These are phyloP conservation scores for Talaromyces sp. DNA, from an alignment of 2,329 filamentous ascomycete species.

Conservation along the genomic window DNA sequence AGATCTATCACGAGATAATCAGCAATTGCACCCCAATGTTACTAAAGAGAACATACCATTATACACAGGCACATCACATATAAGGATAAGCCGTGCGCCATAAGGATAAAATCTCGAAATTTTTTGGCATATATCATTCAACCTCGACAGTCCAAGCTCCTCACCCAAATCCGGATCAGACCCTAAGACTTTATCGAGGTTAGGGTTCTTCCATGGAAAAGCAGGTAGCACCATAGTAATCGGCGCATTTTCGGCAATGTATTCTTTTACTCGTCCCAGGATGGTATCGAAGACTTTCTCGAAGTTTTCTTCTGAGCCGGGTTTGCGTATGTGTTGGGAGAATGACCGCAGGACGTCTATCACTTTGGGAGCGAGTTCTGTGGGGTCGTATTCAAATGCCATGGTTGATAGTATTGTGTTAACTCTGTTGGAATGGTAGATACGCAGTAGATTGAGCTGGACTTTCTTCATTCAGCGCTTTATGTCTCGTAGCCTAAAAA, in stretches of 20 bases:
- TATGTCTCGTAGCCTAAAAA: background rate
- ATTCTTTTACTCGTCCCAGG: background rate
- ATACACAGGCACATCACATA: slow-evolving; percentile 13
- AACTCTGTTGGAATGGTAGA: background rate
- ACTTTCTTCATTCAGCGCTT: background rate
- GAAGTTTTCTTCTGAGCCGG: slow-evolving; percentile 10
- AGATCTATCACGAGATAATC: slow-evolving; percentile 43
- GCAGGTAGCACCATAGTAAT: slow-evolving; percentile 31
- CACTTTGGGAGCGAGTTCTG: slow-evolving; percentile 1
- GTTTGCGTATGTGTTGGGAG: slow-evolving; percentile 7
- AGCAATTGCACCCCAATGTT: background rate
- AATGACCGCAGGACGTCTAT: background rate
- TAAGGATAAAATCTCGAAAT: slow-evolving; percentile 41
- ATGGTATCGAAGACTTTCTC: slow-evolving; percentile 8
- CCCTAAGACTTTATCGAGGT: slow-evolving; percentile 37
- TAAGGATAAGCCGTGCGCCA: slow-evolving; percentile 31
- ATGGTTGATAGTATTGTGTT: background rate
- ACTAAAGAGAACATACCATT: background rate
- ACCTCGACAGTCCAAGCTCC: slow-evolving; percentile 41
- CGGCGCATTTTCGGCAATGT: slow-evolving; percentile 9
- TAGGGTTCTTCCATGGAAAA: slow-evolving; percentile 35
- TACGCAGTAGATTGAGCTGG: background rate
- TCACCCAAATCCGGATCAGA: slow-evolving; percentile 44
- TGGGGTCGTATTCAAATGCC: slow-evolving; percentile 5
- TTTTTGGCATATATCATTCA: slow-evolving; percentile 43